Base-by-base conservation (phyloP, 805 yeast genomes). In the Tanozyma kutaoensis region DNA sequence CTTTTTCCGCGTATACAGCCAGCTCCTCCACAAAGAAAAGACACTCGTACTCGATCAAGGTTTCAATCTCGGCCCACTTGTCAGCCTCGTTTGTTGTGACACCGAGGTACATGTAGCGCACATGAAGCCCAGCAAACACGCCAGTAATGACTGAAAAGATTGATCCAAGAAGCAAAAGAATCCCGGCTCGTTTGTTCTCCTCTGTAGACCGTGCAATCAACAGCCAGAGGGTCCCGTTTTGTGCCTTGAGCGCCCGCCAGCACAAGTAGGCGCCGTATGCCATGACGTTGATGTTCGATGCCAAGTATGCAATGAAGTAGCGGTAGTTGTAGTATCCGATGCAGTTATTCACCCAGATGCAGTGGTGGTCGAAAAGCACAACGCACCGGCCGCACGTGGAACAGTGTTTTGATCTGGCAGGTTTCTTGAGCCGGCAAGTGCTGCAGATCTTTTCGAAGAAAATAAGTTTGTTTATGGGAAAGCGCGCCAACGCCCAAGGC, bases 41-140 rank as follows among this genome's bases (percentile, higher is more conserved):
- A 13, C 24, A 28, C 7, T 40, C 41, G 18, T 36, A 22, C 13
- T 24, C 14, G 5, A 39, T 36, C 34, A 39, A 32, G 21, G 37
- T 28, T 29, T 72, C 72, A 10, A 80, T 58, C 3, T 62, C 70
- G 12, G 55, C 66, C 93, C 93, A 80, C 42, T 80, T 80, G 27
- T 60, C 71, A 12, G 67, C 53, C 47, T 80, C 93, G 40, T 76
- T 77, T 4, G 86, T 76, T 9, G 91, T 78, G 45, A 73, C 73
- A 0, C 93, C 93, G 23, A 66, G 58, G 35, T 60, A 63, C 2
- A 78, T 52, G 35, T 69, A 60, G 18, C 59, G 42, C 15, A 71
- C 22, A 27, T 30, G 24, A 25, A 32, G 30, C 7, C 8, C 9
- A 8, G 20, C 20, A 17, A 67, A 67, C n/a, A 50, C 33, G 2